Percentiles rank a stretch among this genome's conserved stretches.
phyloP scores from a whole-genome alignment of 768 basidiomycete species.

The Artomyces pyxidatus region DNA sequence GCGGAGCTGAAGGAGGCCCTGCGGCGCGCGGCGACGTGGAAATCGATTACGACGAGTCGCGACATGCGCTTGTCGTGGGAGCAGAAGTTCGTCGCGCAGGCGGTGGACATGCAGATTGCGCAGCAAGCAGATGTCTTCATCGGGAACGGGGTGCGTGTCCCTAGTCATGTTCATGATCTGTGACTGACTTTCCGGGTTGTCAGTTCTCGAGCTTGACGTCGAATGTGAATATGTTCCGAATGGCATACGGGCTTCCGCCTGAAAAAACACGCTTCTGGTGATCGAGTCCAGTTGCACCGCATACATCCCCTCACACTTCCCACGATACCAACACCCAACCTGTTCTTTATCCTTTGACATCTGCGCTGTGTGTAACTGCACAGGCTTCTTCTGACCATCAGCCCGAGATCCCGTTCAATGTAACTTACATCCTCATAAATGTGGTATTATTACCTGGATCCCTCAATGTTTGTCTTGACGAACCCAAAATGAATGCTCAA shows the following conservation, averaged over 20 bases:
- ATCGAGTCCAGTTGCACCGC: no score
- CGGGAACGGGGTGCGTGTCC: conserved; percentile 39
- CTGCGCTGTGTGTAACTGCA: no score
- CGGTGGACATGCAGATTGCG: conserved; percentile 43
- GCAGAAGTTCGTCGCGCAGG: conserved; percentile 36
- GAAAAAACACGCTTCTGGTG: conserved; percentile 10
- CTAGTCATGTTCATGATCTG: background rate
- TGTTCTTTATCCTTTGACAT: no score
- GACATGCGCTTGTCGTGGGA: conserved; percentile 34
- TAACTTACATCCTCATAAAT: no score
- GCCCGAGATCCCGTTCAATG: no score
- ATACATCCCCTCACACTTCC: no score
- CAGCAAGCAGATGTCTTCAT: conserved; percentile 38
- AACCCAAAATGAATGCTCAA: no score
- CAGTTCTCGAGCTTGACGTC: conserved; percentile 15
- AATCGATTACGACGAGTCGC: conserved; percentile 27
- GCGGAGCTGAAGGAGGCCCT: conserved; percentile 29
- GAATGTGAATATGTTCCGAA: conserved; percentile 12
- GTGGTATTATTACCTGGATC: no score
- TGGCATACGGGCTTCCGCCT: conserved; percentile 1
- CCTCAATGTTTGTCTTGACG: no score
- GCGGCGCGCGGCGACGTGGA: conserved; percentile 1
- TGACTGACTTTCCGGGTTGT: no score
- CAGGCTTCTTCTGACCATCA: no score
- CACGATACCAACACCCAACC: no score